Evolutionary conservation across 2,329 filamentous ascomycete genomes (phyloP).

Genomic region (Phaeosphaeria sp.): DNA sequence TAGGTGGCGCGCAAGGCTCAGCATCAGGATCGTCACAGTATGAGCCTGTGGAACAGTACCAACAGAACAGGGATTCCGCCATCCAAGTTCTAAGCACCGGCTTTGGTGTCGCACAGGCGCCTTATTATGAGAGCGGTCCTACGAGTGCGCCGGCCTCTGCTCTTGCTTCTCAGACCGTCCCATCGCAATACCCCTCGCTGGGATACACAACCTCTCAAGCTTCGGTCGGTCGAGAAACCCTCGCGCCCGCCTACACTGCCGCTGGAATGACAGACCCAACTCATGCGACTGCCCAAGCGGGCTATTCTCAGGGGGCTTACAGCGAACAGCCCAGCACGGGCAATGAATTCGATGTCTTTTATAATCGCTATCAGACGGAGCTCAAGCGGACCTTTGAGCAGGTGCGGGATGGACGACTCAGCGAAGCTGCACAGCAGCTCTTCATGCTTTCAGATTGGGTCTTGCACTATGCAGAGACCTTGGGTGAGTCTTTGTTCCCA

Average conservation of each 20-base stretch:
- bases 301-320: conserved; percentile 42
- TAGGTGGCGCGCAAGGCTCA: conserved; percentile 52
- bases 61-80: conserved; percentile 70
- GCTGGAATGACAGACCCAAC: conserved; percentile 60
- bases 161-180: conserved; percentile 67
- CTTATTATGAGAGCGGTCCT: conserved; percentile 69
- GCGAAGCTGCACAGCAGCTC: conserved; percentile 64
- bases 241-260: conserved; percentile 58
- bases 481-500: conserved; percentile 62
- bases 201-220: conserved; percentile 68
- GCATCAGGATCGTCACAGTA: conserved; percentile 67
- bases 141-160: conserved; percentile 65
- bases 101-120: conserved; percentile 70
- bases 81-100: conserved; percentile 76
- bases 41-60: conserved; percentile 77
- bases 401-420: conserved; percentile 67
- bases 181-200: conserved; percentile 66
- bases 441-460: conserved; percentile 71
- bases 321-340: conserved; percentile 50
- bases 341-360: conserved; percentile 69
- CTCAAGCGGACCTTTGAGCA: conserved; percentile 73
- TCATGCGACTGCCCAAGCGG: conserved; percentile 50
- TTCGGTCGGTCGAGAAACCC: conserved; percentile 59
- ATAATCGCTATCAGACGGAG: conserved; percentile 65
- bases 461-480: conserved; percentile 67